Base-by-base conservation (phyloP, 306 rosid genomes). In the Sesbania bispinosa region DNA sequence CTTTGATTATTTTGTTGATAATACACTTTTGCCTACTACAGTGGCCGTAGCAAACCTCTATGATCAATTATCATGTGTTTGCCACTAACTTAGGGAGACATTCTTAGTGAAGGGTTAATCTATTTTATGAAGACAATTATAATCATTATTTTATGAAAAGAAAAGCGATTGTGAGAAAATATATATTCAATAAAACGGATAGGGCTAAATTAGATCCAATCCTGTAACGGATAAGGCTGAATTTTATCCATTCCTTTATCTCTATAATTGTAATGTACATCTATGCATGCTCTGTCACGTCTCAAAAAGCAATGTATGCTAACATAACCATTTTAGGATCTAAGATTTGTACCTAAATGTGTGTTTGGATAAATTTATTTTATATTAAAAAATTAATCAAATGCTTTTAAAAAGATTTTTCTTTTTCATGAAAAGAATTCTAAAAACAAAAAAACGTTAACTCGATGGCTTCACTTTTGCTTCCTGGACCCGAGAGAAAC, bases 181-280 rank as follows among this genome's bases (percentile, higher is more conserved):
- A 16, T 26, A 51, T n/a, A n/a, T 60, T 38, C 14, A 62, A 13
- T 11, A 23, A 32, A 63, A 24, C 4, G 33, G 54, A 75, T 39
- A 38, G 46, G 33, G 20, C 59, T 27, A 52, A 27, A 15, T 64
- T 21, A 11, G 45, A 74, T 74, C 63, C 32, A 52, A 52, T 36
- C 55, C 79, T 16, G 9, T 21, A 18, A 64, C 16, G 53, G 83
- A 79, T 79, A 66, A 58, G 75, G 58, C 35, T 57, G 6, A 38
- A 11, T 66, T 47, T 73, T 57, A 65, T 79, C 70, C 69, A 57
- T 19, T 47, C 50, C 65, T 64, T 66, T 45, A 10, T 35, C 47
- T 29, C 32, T 62, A 54, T 42, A 19, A 62, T 39, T 59, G 41
- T 13, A 18, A 60, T 14, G 11, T 69, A 6, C 21, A 50, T 13